A percentile compares a stretch with the other conserved stretches of the same genome.
Evolutionary conservation across 2,329 filamentous ascomycete genomes (phyloP).

Genomic region (Chalara sp.): DNA sequence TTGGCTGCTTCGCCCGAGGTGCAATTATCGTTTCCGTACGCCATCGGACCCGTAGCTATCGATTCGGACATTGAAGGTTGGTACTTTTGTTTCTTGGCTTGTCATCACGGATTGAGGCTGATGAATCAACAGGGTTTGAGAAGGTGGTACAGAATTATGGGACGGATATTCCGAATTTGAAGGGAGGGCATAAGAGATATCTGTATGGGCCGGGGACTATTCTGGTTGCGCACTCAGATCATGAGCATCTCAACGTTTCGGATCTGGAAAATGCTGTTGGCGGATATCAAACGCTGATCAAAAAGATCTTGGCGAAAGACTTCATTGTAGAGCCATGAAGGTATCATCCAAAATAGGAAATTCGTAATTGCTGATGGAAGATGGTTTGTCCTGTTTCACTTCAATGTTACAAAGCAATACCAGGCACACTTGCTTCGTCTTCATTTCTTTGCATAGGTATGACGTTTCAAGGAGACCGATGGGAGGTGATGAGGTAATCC

Average conservation of each 20-base stretch:
- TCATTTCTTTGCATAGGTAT: no score
- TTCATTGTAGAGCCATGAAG: no score
- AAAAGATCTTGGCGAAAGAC: slow-evolving; percentile 12
- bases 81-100: no score
- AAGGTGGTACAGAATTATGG: slow-evolving; percentile 83
- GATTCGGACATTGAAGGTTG: slow-evolving; percentile 73
- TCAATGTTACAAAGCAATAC: no score
- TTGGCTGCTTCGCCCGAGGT: slow-evolving; percentile 50
- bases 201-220: slow-evolving; percentile 68
- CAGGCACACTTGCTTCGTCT: no score
- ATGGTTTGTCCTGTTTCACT: no score
- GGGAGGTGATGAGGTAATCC: no score
- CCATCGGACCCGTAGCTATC: slow-evolving; percentile 72
- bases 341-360: no score
- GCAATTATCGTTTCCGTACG: slow-evolving; percentile 53
- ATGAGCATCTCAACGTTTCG: slow-evolving; percentile 70
- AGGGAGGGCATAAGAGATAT: slow-evolving; percentile 48
- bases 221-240: slow-evolving; percentile 77
- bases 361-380: no score
- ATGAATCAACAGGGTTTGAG: slow-evolving; percentile 54
- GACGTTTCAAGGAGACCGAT: no score
- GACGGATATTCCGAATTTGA: slow-evolving; percentile 68
- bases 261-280: slow-evolving; percentile 73
- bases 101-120: no score
- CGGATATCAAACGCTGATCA: slow-evolving; percentile 68